A percentile compares a stretch with the other conserved stretches of the same genome.
Evolutionary conservation across 2,329 filamentous ascomycete species (phyloP).

Genomic region (Ophiostoma sp.): DNA sequence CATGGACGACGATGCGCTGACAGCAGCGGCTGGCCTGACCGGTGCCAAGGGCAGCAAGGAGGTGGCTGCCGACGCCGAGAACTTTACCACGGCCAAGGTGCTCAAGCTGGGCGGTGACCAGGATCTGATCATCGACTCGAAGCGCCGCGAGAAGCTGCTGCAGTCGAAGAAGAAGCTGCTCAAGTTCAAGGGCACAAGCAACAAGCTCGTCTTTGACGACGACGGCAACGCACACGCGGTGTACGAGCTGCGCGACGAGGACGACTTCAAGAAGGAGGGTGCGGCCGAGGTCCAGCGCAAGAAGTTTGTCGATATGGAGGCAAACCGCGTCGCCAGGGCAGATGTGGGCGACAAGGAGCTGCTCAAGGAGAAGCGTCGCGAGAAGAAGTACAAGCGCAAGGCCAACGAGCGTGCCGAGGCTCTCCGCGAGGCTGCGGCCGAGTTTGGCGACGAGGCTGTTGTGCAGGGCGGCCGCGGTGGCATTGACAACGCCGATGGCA

Average conservation of each 20-base stretch:
- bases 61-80: constrained; percentile 33
- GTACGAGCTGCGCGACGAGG: constrained; percentile 84
- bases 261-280: constrained; percentile 69
- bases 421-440: constrained; percentile 31
- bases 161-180: constrained; percentile 90
- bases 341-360: constrained; percentile 79
- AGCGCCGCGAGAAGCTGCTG: constrained; percentile 91
- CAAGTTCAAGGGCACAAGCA: constrained; percentile 81
- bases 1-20: constrained; percentile 64
- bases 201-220: constrained; percentile 85
- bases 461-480: constrained; percentile 41
- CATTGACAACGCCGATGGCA: neutral
- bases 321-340: constrained; percentile 62
- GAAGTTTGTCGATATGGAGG: constrained; percentile 72
- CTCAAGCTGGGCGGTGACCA: constrained; percentile 60
- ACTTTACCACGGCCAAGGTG: constrained; percentile 47
- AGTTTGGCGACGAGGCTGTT: constrained; percentile 25
- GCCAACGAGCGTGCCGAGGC: constrained; percentile 49
- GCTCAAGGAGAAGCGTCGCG: constrained; percentile 69
- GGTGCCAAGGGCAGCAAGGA: constrained; percentile 23
- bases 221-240: constrained; percentile 78
- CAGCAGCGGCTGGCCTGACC: constrained; percentile 45
- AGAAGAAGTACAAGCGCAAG: constrained; percentile 70
- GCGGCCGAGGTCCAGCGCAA: constrained; percentile 68
- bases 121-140: constrained; percentile 81